Evolutionary conservation across 2,329 filamentous ascomycete species (phyloP).

Genomic region (Fusarium sp.): DNA sequence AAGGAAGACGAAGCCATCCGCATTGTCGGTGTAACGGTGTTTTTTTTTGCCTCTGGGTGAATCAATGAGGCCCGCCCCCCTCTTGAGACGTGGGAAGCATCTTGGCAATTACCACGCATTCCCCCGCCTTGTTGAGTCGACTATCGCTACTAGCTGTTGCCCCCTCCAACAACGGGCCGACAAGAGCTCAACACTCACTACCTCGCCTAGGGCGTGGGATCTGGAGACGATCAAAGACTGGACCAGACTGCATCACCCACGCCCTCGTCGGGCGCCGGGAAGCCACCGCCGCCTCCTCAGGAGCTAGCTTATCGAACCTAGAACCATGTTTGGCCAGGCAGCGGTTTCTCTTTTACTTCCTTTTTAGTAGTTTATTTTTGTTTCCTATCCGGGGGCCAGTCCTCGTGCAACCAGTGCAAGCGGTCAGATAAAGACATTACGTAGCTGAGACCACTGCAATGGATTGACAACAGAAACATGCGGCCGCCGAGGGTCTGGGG

Average conservation of each 20-base stretch:
- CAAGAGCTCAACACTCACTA: conserved; percentile 35
- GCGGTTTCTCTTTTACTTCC: conserved; percentile 3
- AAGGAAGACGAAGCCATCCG: conserved; percentile 11
- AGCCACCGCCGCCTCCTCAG: conserved; percentile 24
- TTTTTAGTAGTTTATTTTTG: conserved; percentile 13
- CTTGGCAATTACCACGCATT: neutral
- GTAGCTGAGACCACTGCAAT: conserved; percentile 24
- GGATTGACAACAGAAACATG: conserved; percentile 25
- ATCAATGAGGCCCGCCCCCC: neutral
- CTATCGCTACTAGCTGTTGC: neutral
- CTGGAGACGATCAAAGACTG: conserved; percentile 17
- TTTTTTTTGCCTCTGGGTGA: neutral
- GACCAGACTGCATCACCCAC: conserved; percentile 14
- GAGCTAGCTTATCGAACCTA: conserved; percentile 8
- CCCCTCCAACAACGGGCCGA: conserved; percentile 39
- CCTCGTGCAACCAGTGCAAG: conserved; percentile 21
- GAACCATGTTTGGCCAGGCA: conserved; percentile 14
- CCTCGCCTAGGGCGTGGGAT: conserved; percentile 19
- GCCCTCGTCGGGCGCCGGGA: conserved; percentile 10
- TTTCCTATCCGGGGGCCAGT: conserved; percentile 6
- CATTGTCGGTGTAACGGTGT: conserved; percentile 32
- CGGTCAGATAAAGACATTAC: conserved; percentile 43
- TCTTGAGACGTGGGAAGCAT: neutral
- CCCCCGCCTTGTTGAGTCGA: conserved; percentile 11
- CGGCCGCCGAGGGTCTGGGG: conserved; percentile 22